A percentile compares a stretch with the other conserved stretches of the same genome.
phyloP scores from a whole-genome alignment of 164 flowering plant genomes.

The Taxillus chinensis region DNA sequence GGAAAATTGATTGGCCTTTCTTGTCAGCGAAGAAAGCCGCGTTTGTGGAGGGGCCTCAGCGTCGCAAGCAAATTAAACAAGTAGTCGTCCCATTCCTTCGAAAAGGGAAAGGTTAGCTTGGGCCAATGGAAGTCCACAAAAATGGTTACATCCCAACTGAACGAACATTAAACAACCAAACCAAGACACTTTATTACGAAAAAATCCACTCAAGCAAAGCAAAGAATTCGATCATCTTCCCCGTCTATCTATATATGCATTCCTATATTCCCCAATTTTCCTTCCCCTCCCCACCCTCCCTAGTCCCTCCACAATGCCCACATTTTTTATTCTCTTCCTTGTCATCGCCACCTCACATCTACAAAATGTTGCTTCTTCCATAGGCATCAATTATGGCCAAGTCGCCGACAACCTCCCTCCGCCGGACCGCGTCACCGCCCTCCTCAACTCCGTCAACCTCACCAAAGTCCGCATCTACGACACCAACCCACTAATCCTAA shows the following conservation, averaged over 20 bases:
- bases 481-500: conserved; percentile 69
- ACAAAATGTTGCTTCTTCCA: conserved; percentile 26
- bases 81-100: too few relatives aligned
- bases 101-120: too few relatives aligned
- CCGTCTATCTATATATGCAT: conserved; percentile 3
- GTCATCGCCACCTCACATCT: conserved; percentile 4
- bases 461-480: conserved; percentile 77
- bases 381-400: conserved; percentile 95
- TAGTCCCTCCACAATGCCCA: conserved; percentile 22
- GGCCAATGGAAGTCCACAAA: too few relatives aligned
- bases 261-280: conserved; percentile 5
- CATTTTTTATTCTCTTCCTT: conserved; percentile 1
- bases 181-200: too few relatives aligned
- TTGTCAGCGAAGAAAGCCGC: too few relatives aligned
- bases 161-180: too few relatives aligned
- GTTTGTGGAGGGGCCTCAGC: too few relatives aligned
- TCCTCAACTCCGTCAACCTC: conserved; percentile 45
- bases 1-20: too few relatives aligned
- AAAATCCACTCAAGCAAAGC: conserved; percentile 32
- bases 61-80: too few relatives aligned
- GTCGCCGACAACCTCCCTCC: conserved; percentile 67
- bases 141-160: too few relatives aligned
- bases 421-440: conserved; percentile 54
- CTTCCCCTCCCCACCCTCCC: conserved; percentile 11
- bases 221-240: conserved; percentile 28